phyloP scores from a whole-genome alignment of 306 rosid genomes.

The Prunus salicina region DNA sequence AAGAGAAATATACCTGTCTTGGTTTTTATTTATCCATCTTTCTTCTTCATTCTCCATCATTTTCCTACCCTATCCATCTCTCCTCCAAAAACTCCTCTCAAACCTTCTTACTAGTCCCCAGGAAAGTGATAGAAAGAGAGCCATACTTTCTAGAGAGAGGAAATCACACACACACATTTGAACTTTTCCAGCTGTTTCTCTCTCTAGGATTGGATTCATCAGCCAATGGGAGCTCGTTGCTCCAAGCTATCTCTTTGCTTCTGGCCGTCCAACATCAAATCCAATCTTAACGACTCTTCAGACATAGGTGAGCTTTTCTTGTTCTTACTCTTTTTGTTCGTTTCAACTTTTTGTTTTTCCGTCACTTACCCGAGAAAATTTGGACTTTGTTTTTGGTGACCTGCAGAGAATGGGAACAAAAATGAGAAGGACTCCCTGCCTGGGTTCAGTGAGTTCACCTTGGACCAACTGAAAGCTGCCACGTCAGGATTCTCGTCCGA shows the following conservation, averaged over 20 bases:
- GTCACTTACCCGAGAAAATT: conserved; percentile 26
- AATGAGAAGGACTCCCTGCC: conserved; percentile 50
- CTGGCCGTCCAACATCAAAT: conserved; percentile 78
- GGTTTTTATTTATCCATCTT: conserved; percentile 9
- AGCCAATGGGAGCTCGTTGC: conserved; percentile 94
- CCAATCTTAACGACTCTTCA: conserved; percentile 60
- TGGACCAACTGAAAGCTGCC: conserved; percentile 73
- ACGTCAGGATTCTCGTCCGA: conserved; percentile 86
- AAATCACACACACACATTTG: neutral
- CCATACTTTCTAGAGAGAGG: neutral
- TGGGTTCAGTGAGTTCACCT: conserved; percentile 71
- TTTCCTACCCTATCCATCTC: conserved; percentile 3
- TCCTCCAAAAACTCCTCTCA: neutral
- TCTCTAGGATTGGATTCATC: conserved; percentile 20
- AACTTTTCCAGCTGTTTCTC: conserved; percentile 6
- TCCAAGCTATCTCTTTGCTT: conserved; percentile 79
- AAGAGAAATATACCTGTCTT: neutral
- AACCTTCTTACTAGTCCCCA: conserved; percentile 8
- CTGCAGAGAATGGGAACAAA: conserved; percentile 64
- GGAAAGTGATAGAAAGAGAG: conserved; percentile 20
- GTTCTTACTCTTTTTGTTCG: neutral
- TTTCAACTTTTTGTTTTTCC: neutral
- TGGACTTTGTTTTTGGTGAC: neutral
- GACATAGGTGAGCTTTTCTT: conserved; percentile 46
- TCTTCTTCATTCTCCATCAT: neutral